Conservation (phyloP, 352 stramenopile species). For the Globisporangium paroecandrum region DNA sequence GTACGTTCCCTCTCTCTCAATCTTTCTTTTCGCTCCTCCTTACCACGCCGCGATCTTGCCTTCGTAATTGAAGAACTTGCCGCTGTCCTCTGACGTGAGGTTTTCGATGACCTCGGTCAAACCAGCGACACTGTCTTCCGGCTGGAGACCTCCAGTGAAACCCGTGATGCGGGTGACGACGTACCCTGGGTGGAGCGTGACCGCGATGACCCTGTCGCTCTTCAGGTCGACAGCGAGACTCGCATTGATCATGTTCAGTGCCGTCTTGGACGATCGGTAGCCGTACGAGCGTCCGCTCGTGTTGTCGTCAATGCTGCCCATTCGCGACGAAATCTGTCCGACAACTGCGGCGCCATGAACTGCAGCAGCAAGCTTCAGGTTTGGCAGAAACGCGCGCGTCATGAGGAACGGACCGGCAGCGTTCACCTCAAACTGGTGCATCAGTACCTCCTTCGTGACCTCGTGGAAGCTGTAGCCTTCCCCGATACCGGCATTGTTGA, state of each 20-base stretch:
- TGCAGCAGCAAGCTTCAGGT: constrained; percentile 19
- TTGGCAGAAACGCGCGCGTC: constrained; percentile 26
- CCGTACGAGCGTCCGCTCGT: constrained; percentile 27
- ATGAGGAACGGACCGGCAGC: constrained; percentile 33
- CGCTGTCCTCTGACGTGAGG: constrained; percentile 26
- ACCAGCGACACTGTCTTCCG: constrained; percentile 24
- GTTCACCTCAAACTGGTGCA: constrained; percentile 42
- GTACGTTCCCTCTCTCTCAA: not conserved
- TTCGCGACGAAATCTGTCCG: constrained; percentile 22
- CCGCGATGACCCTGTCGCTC: constrained; percentile 21
- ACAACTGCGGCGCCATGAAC: constrained; percentile 17
- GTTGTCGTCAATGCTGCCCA: constrained; percentile 25
- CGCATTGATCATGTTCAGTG: constrained; percentile 47
- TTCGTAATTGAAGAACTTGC: constrained; percentile 28
- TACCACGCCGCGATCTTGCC: constrained; percentile 30
- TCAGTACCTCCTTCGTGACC: constrained; percentile 21
- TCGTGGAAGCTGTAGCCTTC: not conserved
- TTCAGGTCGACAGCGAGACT: constrained; percentile 30
- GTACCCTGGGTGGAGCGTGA: constrained; percentile 35
- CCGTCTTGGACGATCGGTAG: constrained; percentile 55
- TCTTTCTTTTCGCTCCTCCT: not conserved
- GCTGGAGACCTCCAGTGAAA: constrained; percentile 19
- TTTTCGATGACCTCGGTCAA: constrained; percentile 27
- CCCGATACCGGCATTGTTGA: constrained; percentile 43
- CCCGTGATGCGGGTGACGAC: constrained; percentile 32